Base-by-base conservation (phyloP, 768 basidiomycete species). In the Amyloporia xantha region DNA sequence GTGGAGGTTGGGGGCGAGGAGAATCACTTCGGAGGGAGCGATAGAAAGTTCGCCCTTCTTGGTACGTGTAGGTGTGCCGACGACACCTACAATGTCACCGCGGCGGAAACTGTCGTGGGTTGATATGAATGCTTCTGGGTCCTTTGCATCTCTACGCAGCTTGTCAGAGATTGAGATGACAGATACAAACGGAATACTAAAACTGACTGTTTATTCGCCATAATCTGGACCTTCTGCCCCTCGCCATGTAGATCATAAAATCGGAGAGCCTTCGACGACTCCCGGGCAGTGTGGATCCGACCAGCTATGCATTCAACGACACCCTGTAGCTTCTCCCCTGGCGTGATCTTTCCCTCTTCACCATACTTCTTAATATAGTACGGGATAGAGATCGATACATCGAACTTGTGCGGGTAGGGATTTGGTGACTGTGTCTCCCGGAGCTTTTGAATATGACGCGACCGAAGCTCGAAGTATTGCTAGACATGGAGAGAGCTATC, bases 401-500 rank as follows among this genome's bases (percentile, higher is more conserved):
- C 67, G 71, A 99, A 99, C 81, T 99, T 99, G 84, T 99, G 96
- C 5, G 96, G 96, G 72, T 98, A 99, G 2, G 96, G 96, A 65
- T 94, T 88, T 2, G 94, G 95, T 5, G 77, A 67, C 65, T 86
- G 86, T 24, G 88, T 86, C 62, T 84, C 76, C 68, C 90, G 86
- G 54, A 99, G 79, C 57, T 82, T 80, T 54, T 82, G 78, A 59
- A 99, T 92, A 58, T 89, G 83, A 41, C 91, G 82, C 24, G 87
- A 91, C 57, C 96, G 86, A 57, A 92, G 71, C 62, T 97, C 93
- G 63, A 86, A 95, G 75, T 97, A 99, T 91, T 95, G 91, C 94
- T 99, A 57, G n/a, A n/a, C n/a, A n/a, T n/a, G n/a, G n/a, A n/a
- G n/a, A n/a, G n/a, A n/a, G n/a, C n/a, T n/a, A n/a, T n/a, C n/a